Base-by-base conservation (phyloP, 441 rosid species). In the Populus hybrid region DNA sequence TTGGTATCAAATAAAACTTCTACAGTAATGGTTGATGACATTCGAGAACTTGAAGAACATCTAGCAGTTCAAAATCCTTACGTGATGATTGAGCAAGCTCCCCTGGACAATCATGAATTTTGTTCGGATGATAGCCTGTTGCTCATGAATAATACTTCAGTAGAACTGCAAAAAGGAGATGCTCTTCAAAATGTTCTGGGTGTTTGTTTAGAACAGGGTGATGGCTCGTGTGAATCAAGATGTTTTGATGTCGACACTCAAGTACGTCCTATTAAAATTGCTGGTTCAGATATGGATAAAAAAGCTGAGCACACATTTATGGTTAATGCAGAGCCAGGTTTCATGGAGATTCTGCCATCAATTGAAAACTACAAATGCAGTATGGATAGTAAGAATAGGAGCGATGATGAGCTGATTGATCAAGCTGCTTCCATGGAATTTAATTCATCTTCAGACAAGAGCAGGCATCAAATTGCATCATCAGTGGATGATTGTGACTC, bases 11-110 rank as follows among this genome's bases (percentile, higher is more conserved):
- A 45, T 35, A 68, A 23, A 64, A 72, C 67, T 64, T 83, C 74
- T 71, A 38, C 80, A 10, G 23, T 35, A 24, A 75, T 65, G 73
- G 76, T 74, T 77, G 80, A 79, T 83, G 78, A 83, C 66, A 74
- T 67, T 76, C 81, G 72, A 83, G 85, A 77, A 75, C 79, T 72
- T 80, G 85, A 76, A 64, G 80, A 74, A 73, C 78, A 71, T 75
- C 70, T 76, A 72, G 84, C 77, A 82, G 83, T 69, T 87, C 81
- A 81, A 76, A 68, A 76, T 76, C 71, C 74, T 61, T 69, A 61
- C 80, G 73, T 72, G 81, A 74, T 28, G 69, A 78, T 53, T 75
- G 85, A 77, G 53, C 56, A 79, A 78, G 74, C 77, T 81, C 78
- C 77, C 61, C 74, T 36, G 67, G 74, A 80, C 66, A 76, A 80